Evolutionary conservation across 768 basidiomycete genomes (phyloP), one percentile per base, ranked within the genome.

Genomic region (Amanita pallidorosea): DNA sequence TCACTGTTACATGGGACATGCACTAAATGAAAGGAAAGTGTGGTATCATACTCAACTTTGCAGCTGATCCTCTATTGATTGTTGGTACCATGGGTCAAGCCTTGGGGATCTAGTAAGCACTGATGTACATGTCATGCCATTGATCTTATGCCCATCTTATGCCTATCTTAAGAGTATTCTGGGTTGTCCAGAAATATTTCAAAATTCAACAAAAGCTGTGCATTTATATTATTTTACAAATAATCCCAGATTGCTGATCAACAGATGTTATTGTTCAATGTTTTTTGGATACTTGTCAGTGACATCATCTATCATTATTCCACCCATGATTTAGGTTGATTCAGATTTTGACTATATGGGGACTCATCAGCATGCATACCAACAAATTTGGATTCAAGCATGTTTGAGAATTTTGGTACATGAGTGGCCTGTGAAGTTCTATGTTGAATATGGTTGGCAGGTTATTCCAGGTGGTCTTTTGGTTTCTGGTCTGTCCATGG

Each of bases 321-420:
- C 22, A 17, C 27, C 11, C 27, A 13, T 48, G 43, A 41, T 22
- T 22, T 40, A 38, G 18, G 9, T 33, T 37, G 17, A 7, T 25
- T 27, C 35, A 83, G 81, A 63, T 85, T 18, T 62, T 86, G 43
- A 83, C 80, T 8, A 57, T 81, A 4, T 88, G 85, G 85, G 85
- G 85, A 35, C 75, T 88, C 22, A 77, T 83, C 55, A 85, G 86
- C n/a, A 74, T 88, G 1, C 81, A 81, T 56, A 85, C 84, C 13
- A 63, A 77, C 57, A 80, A 75, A 41, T 82, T 90, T 58, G 86
- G 85, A 11, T 88, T 88, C 68, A 85, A 90, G 63, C 82, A 88
- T 59, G 76, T 81, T 53, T 88, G 86, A 85, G 87, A 88, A 62
- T 78, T 85, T 27, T 85, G 84, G 81, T 80, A 45, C 31, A 55